These are phyloP conservation scores for Amanita molliuscula DNA, from an alignment of 768 basidiomycete genomes.

Conservation along the genomic window DNA sequence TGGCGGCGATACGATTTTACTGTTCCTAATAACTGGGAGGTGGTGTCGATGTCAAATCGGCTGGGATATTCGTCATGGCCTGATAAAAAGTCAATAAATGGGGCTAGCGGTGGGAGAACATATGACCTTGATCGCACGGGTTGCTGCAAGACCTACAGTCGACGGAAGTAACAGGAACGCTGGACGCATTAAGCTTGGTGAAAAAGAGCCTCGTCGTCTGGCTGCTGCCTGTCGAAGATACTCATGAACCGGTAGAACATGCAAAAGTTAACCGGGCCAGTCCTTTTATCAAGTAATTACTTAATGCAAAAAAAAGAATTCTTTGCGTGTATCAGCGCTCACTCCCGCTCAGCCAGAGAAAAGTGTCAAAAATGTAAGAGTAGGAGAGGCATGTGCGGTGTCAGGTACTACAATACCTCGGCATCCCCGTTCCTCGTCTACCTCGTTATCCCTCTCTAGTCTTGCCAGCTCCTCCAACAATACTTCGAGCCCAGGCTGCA, in stretches of 20 bases:
- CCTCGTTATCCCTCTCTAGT: conserved; percentile 13
- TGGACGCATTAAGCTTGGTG: conserved; percentile 42
- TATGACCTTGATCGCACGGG: conserved; percentile 63
- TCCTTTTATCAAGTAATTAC: no score
- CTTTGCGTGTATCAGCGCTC: no score
- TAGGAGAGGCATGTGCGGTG: background rate
- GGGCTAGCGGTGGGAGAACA: conserved; percentile 2
- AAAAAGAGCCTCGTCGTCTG: conserved; percentile 29
- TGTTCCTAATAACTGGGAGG: conserved; percentile 74
- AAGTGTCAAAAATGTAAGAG: background rate
- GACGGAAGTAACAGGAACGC: conserved; percentile 55
- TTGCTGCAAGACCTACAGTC: conserved; percentile 69
- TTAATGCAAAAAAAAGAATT: no score
- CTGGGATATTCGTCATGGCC: conserved; percentile 68
- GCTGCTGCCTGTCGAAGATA: conserved; percentile 26
- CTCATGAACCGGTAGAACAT: conserved; percentile 32
- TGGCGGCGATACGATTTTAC: conserved; percentile 79
- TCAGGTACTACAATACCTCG: background rate
- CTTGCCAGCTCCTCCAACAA: conserved; percentile 26
- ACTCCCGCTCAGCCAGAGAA: no score
- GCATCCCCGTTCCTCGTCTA: conserved; percentile 9
- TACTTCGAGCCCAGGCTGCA: conserved; percentile 36
- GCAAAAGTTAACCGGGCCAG: background rate
- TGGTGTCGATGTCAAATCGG: conserved; percentile 70
- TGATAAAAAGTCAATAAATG: conserved; percentile 19